phyloP scores from a whole-genome alignment of 495 filamentous ascomycete genomes.

The Cenococcum geophilum region DNA sequence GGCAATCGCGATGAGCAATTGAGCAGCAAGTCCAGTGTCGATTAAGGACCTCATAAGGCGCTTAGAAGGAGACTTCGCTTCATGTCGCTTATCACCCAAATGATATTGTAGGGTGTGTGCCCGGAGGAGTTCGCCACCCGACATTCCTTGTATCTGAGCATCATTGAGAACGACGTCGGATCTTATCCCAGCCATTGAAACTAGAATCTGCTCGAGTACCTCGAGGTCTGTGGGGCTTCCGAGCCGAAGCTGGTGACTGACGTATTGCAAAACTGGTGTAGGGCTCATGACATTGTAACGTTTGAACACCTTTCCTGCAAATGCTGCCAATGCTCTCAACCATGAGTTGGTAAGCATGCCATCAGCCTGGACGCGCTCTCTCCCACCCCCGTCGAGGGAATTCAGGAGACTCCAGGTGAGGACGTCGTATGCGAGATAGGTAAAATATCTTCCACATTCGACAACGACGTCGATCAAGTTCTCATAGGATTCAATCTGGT shows the following conservation, averaged over 20 bases:
- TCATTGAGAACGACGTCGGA: slow-evolving; percentile 82
- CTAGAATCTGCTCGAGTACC: slow-evolving; percentile 79
- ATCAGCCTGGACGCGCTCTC: slow-evolving; percentile 72
- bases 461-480: slow-evolving; percentile 91
- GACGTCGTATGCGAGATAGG: slow-evolving; percentile 85
- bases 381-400: slow-evolving; percentile 64
- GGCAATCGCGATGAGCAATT: slow-evolving; percentile 80
- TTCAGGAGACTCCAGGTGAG: slow-evolving; percentile 83
- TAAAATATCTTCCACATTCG: slow-evolving; percentile 89
- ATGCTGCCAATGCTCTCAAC: slow-evolving; percentile 76
- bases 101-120: slow-evolving; percentile 64
- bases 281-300: slow-evolving; percentile 77
- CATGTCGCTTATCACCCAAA: slow-evolving; percentile 71
- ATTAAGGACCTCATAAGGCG: slow-evolving; percentile 73
- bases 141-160: slow-evolving; percentile 74
- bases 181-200: slow-evolving; percentile 86
- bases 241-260: slow-evolving; percentile 68
- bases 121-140: slow-evolving; percentile 73
- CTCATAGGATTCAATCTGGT: slow-evolving; percentile 83
- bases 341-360: slow-evolving; percentile 84
- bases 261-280: slow-evolving; percentile 79
- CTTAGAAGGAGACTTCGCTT: slow-evolving; percentile 58
- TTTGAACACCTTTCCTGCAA: slow-evolving; percentile 81
- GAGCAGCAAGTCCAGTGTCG: slow-evolving; percentile 63
- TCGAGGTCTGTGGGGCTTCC: slow-evolving; percentile 82